Conservation (phyloP, 2,329 filamentous ascomycete genomes). For the Aureobasidium sp. region DNA sequence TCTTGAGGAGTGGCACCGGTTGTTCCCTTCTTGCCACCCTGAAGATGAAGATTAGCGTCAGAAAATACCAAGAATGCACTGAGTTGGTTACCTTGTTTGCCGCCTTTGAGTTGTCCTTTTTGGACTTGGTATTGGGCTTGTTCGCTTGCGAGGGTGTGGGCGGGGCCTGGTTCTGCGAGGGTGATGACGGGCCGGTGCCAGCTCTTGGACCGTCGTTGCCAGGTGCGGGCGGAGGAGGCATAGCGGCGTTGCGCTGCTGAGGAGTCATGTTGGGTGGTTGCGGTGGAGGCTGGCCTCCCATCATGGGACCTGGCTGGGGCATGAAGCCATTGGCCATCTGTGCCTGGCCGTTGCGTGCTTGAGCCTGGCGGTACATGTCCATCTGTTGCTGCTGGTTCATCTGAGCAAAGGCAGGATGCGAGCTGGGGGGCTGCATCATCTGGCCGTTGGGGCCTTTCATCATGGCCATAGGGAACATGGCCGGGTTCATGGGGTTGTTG, state of each 20-base stretch:
- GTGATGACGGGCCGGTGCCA: conserved; percentile 41
- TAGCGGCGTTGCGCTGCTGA: conserved; percentile 60
- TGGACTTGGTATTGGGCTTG: conserved; percentile 65
- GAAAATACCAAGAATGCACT: neutral
- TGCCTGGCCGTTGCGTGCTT: conserved; percentile 24
- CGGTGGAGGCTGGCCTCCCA: conserved; percentile 38
- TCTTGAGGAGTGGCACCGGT: conserved; percentile 36
- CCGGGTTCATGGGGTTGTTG: conserved; percentile 36
- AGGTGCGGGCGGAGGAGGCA: conserved; percentile 44
- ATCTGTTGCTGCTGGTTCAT: conserved; percentile 49
- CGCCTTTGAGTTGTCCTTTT: conserved; percentile 60
- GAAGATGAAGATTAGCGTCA: conserved; percentile 19
- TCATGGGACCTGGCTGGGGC: conserved; percentile 33
- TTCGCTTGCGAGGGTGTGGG: conserved; percentile 68
- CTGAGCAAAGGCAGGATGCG: conserved; percentile 55
- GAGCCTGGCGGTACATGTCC: conserved; percentile 33
- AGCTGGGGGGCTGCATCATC: conserved; percentile 50
- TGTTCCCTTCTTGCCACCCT: conserved; percentile 31
- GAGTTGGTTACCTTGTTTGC: conserved; percentile 1
- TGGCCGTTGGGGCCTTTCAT: conserved; percentile 49
- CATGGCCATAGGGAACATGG: conserved; percentile 35
- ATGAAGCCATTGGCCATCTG: conserved; percentile 34
- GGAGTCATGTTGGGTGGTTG: conserved; percentile 57
- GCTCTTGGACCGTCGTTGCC: conserved; percentile 28
- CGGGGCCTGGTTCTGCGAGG: conserved; percentile 50